Evolutionary conservation across 495 filamentous ascomycete genomes (phyloP).

Genomic region (Tuber borchii): DNA sequence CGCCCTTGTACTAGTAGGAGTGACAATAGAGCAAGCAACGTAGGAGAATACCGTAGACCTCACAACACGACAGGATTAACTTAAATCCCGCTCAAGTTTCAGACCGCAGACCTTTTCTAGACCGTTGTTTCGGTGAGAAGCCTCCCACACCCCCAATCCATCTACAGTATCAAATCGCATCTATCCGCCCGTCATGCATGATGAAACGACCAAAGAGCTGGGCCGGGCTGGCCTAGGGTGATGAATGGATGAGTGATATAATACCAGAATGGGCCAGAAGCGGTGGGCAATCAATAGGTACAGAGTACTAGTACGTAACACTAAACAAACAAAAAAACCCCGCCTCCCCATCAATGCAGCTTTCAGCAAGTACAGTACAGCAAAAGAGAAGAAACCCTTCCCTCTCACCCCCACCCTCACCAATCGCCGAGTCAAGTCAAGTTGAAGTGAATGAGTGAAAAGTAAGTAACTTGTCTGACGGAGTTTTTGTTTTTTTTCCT

Average conservation of each 20-base stretch:
- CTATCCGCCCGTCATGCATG: neutral
- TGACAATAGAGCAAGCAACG: neutral
- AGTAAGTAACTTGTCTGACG: neutral
- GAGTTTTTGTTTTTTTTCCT: neutral
- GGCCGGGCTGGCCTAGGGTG: neutral
- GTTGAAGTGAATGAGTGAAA: neutral
- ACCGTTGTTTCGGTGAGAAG: neutral
- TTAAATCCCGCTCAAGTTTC: neutral
- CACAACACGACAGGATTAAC: neutral
- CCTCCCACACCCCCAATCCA: neutral
- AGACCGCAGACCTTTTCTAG: neutral
- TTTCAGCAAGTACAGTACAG: neutral
- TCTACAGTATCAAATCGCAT: neutral
- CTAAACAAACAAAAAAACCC: neutral
- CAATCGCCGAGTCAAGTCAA: neutral
- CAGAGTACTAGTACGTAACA: neutral
- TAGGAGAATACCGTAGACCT: neutral
- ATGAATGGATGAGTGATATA: neutral
- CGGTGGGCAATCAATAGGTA: neutral
- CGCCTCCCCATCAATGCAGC: neutral
- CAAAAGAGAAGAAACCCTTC: neutral
- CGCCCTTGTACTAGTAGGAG: neutral
- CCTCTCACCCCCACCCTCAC: neutral
- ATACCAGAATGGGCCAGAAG: neutral
- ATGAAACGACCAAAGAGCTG: neutral